Evolutionary conservation across 2,329 filamentous ascomycete genomes (phyloP).

Genomic region (Pyrenophora graminea): DNA sequence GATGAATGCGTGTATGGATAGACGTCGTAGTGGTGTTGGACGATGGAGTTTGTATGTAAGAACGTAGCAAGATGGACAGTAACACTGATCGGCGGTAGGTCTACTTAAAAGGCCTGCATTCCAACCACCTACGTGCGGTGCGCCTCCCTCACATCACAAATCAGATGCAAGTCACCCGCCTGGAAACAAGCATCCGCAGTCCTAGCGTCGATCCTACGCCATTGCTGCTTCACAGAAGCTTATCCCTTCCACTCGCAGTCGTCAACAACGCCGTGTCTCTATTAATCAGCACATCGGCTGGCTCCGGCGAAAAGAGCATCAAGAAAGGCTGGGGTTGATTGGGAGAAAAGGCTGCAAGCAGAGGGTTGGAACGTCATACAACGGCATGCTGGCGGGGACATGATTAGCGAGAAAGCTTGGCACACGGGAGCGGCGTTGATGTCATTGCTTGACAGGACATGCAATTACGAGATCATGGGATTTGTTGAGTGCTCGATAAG

Average conservation of each 20-base stretch:
- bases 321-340: slow-evolving; percentile 1
- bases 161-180: neutral
- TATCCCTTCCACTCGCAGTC: slow-evolving; percentile 12
- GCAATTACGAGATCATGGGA: neutral
- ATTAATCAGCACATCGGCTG: slow-evolving; percentile 1
- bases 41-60: neutral
- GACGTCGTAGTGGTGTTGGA: neutral
- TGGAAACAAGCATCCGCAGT: slow-evolving; percentile 7
- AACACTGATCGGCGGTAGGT: neutral
- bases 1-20: neutral
- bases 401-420: slow-evolving; percentile 10
- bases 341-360: neutral
- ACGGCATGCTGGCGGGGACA: neutral
- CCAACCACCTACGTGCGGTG: neutral
- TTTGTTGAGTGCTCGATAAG: no score
- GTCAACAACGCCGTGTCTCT: neutral
- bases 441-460: slow-evolving; percentile 1
- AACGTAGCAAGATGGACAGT: no score
- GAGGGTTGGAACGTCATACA: slow-evolving; percentile 3
- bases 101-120: neutral
- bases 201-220: slow-evolving; percentile 1
- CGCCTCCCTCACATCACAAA: slow-evolving; percentile 1
- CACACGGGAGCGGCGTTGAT: slow-evolving; percentile 6
- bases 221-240: slow-evolving; percentile 10
- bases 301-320: slow-evolving; percentile 1